Conservation (phyloP, 768 basidiomycete species). For the Mycena crocata region DNA sequence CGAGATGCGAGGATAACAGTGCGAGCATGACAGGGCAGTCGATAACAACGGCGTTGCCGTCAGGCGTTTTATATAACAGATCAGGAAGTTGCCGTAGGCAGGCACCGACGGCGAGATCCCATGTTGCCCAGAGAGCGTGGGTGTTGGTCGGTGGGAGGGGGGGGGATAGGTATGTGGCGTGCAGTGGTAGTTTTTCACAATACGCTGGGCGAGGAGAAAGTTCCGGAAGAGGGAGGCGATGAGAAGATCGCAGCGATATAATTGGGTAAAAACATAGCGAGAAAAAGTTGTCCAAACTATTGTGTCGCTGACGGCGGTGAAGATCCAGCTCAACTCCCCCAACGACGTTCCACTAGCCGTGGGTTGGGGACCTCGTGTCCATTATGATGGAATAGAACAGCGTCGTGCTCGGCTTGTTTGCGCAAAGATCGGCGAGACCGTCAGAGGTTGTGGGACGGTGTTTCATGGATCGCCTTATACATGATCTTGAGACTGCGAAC, state of each 20-base stretch:
- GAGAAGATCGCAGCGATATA: conserved; percentile 95
- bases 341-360: conserved; percentile 96
- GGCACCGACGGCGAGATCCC: conserved; percentile 97
- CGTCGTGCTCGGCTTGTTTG: conserved; percentile 92
- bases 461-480: conserved; percentile 95
- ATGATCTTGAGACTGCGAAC: conserved; percentile 93
- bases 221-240: conserved; percentile 98
- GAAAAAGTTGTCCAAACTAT: conserved; percentile 99
- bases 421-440: conserved; percentile 86
- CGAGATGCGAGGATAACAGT: conserved; percentile 42
- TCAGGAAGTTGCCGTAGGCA: conserved; percentile 95
- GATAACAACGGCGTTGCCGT: conserved; percentile 35
- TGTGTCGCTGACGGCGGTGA: conserved; percentile 98
- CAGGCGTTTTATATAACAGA: conserved; percentile 63
- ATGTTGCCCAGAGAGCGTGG: conserved; percentile 95
- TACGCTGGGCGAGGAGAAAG: conserved; percentile 95
- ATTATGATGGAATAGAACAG: conserved; percentile 96
- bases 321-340: conserved; percentile 99
- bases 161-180: conserved; percentile 94
- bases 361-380: conserved; percentile 98
- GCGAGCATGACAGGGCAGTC: too few relatives aligned
- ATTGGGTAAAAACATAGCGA: conserved; percentile 89
- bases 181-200: conserved; percentile 98
- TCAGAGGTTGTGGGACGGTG: conserved; percentile 92
- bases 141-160: conserved; percentile 96